These are phyloP conservation scores for Oryza nivara DNA, from an alignment of 176 grass and related monocot genomes.

Conservation along the genomic window DNA sequence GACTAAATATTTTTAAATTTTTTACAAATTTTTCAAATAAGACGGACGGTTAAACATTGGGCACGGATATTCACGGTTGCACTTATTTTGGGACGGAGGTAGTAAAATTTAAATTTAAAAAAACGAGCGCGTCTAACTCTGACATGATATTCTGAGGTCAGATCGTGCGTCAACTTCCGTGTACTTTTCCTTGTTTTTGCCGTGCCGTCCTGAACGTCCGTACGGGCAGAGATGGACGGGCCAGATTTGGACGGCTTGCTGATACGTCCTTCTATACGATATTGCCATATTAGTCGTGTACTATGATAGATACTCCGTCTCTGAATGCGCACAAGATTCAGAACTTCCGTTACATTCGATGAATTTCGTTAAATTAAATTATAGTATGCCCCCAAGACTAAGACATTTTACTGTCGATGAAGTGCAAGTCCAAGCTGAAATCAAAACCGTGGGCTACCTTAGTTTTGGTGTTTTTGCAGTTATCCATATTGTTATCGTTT, in stretches of 20 bases:
- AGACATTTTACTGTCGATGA: not conserved
- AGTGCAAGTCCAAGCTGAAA: not conserved
- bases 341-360: not conserved
- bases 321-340: not conserved
- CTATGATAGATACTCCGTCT: not conserved
- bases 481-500: not conserved
- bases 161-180: not conserved
- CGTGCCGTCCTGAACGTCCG: not conserved
- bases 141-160: not conserved
- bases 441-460: not conserved
- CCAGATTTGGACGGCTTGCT: not conserved
- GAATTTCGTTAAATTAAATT: not conserved
- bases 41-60: too few relatives aligned
- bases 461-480: not conserved
- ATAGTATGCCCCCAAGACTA: not conserved
- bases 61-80: too few relatives aligned
- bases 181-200: not conserved
- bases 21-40: too few relatives aligned
- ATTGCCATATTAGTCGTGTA: not conserved
- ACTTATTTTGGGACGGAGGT: too few relatives aligned
- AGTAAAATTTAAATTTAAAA: too few relatives aligned
- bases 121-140: not conserved
- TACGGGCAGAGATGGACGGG: not conserved
- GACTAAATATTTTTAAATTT: too few relatives aligned
- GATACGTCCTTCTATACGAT: not conserved